Conservation (phyloP, 257 asterid species). For the Pogostemon cablin region DNA sequence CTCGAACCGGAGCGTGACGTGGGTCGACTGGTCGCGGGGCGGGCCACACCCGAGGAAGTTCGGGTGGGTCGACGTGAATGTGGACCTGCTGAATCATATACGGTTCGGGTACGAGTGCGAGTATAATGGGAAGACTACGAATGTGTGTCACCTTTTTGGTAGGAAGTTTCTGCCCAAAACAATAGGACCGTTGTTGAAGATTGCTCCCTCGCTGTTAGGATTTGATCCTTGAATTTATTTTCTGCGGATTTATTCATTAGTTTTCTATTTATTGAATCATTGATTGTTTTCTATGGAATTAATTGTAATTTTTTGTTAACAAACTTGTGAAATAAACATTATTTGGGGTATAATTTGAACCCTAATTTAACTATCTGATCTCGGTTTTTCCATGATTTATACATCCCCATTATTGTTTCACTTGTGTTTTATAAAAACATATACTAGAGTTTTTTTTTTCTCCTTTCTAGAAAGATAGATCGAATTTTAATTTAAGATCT, state of each 20-base stretch:
- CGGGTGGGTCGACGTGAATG: constrained; percentile 52
- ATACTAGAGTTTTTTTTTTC: too few species aligned
- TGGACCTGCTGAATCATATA: constrained; percentile 46
- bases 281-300: not conserved
- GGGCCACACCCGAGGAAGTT: constrained; percentile 69
- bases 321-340: not conserved
- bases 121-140: constrained; percentile 53
- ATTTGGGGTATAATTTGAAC: too few species aligned
- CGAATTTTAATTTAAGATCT: too few species aligned
- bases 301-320: not conserved
- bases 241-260: not conserved
- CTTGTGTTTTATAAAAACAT: too few species aligned
- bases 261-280: not conserved
- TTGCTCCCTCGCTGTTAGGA: constrained; percentile 48
- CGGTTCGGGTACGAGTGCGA: constrained; percentile 47
- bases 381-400: too few species aligned
- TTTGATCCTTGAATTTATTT: constrained; percentile 37
- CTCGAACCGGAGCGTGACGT: constrained; percentile 50
- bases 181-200: constrained; percentile 47
- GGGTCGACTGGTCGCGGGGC: constrained; percentile 73
- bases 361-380: too few species aligned
- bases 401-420: too few species aligned
- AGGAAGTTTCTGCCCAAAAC: constrained; percentile 64
- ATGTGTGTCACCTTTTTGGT: constrained; percentile 61
- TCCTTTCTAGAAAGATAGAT: too few species aligned